phyloP scores from a whole-genome alignment of 1,284 basidiomycete genomes.

The Trametes polyzona region DNA sequence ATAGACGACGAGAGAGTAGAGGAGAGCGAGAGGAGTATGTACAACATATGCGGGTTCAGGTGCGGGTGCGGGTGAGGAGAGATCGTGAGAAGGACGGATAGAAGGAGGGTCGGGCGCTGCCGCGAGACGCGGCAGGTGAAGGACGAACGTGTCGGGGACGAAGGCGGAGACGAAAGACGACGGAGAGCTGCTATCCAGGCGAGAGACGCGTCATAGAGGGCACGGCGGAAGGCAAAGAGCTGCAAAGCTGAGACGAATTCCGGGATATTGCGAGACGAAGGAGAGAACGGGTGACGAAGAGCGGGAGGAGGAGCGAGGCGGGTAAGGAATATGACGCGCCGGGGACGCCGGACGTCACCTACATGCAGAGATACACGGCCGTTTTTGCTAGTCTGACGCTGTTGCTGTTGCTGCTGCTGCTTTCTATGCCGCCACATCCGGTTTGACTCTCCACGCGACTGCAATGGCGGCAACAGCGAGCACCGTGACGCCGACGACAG shows the following conservation, averaged over 20 bases:
- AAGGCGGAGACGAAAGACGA: constrained; percentile 2
- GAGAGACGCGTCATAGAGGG: constrained; percentile 4
- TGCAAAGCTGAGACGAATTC: constrained; percentile 14
- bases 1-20: constrained; percentile 5
- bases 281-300: not conserved
- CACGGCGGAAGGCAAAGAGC: constrained; percentile 5
- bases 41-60: constrained; percentile 21
- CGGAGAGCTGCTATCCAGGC: constrained; percentile 25
- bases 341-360: constrained; percentile 14
- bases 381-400: constrained; percentile 23
- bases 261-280: constrained; percentile 15
- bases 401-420: constrained; percentile 12
- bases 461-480: constrained; percentile 64
- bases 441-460: constrained; percentile 65
- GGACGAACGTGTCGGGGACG: not conserved
- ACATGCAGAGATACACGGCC: constrained; percentile 17
- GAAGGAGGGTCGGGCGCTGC: constrained; percentile 24
- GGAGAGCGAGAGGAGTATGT: constrained; percentile 11
- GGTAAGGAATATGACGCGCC: constrained; percentile 4
- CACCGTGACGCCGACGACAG: constrained; percentile 61
- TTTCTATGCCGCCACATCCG: constrained; percentile 34
- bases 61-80: no score
- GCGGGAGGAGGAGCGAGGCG: no score
- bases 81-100: constrained; percentile 1
- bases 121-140: constrained; percentile 21